Conservation (phyloP, 225 moss, liverwort and hornwort genomes). For the Sphagnum contortum region DNA sequence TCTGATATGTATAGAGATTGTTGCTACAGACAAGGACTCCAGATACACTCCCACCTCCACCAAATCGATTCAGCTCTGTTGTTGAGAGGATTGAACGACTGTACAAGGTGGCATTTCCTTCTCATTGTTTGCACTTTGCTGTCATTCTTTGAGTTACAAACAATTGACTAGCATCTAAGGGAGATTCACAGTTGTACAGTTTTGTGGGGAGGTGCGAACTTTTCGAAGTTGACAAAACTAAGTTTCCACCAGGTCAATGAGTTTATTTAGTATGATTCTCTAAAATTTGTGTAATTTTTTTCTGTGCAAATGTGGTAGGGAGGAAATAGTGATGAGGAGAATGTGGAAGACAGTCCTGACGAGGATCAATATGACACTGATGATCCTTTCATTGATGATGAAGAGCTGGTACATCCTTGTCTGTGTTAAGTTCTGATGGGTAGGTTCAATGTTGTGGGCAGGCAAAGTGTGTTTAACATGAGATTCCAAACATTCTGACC, state of each 20-base stretch:
- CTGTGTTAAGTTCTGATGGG: background rate
- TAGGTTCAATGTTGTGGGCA: background rate
- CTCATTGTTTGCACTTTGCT: background rate
- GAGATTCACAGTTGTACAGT: background rate
- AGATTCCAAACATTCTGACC: too few species aligned
- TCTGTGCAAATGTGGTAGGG: slow-evolving; percentile 31
- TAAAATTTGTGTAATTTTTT: background rate
- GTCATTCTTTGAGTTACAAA: background rate
- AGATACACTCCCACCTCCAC: slow-evolving; percentile 54
- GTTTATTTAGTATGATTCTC: background rate
- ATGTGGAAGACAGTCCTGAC: slow-evolving; percentile 54
- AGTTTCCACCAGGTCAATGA: background rate
- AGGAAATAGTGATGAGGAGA: slow-evolving; percentile 84
- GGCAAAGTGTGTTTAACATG: background rate
- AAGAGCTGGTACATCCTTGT: slow-evolving; percentile 59
- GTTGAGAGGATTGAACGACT: slow-evolving; percentile 97
- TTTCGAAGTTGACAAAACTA: background rate
- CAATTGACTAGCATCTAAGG: background rate
- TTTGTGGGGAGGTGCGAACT: background rate
- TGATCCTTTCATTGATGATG: slow-evolving; percentile 92
- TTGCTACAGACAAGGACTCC: slow-evolving; percentile 24
- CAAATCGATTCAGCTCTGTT: slow-evolving; percentile 89
- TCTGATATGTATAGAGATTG: slow-evolving; percentile 22
- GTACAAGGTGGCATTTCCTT: slow-evolving; percentile 48
- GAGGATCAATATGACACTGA: slow-evolving; percentile 95